Evolutionary conservation across 2,329 filamentous ascomycete species (phyloP).

Genomic region (Calonectria pteridis): DNA sequence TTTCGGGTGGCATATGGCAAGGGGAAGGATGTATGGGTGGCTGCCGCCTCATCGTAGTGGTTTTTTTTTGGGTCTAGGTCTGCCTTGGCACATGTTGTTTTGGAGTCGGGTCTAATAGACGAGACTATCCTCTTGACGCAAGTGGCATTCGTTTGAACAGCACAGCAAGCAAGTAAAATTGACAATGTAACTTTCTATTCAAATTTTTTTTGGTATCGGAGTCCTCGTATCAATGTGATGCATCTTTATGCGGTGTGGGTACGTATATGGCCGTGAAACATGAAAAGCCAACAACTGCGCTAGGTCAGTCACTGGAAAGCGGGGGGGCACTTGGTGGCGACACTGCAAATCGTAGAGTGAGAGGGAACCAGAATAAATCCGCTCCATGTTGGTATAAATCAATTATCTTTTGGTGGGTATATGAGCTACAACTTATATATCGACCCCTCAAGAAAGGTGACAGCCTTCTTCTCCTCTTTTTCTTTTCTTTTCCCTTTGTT

Average conservation of each 20-base stretch:
- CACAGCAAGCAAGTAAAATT: constrained; percentile 49
- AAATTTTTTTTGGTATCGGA: background rate
- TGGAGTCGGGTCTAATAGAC: constrained; percentile 48
- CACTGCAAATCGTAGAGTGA: background rate
- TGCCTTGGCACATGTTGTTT: constrained; percentile 42
- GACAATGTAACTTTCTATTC: constrained; percentile 43
- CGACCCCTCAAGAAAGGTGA: background rate
- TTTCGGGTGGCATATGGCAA: constrained; percentile 40
- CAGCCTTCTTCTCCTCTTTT: background rate
- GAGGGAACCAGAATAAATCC: background rate
- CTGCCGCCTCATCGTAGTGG: constrained; percentile 33
- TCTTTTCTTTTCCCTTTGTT: background rate
- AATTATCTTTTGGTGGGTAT: constrained; percentile 8
- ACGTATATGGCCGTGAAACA: background rate
- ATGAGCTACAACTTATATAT: constrained; percentile 14
- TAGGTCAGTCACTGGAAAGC: background rate
- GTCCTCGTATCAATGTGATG: background rate
- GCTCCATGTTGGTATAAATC: constrained; percentile 8
- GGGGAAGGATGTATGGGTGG: constrained; percentile 37
- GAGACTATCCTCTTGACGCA: constrained; percentile 43
- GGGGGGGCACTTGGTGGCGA: background rate
- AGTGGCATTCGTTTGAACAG: constrained; percentile 39
- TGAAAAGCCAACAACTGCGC: background rate
- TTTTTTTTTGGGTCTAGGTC: constrained; percentile 42
- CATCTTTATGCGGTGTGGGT: constrained; percentile 4